These are phyloP conservation scores for Kluyveromyces siamensis DNA, from an alignment of 805 yeast species.

Conservation along the genomic window DNA sequence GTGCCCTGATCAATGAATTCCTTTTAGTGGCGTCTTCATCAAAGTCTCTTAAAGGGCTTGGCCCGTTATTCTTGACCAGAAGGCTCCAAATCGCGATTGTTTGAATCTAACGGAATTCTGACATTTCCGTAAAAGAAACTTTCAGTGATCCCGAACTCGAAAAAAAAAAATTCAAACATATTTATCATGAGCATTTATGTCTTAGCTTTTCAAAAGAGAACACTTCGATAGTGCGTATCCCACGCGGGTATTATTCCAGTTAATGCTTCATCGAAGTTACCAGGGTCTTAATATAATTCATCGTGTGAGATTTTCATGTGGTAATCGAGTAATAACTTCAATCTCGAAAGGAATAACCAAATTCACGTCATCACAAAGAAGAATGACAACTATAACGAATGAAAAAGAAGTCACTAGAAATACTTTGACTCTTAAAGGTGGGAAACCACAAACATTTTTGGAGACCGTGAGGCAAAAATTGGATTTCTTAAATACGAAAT, in stretches of 20 bases:
- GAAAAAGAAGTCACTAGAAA: not conserved
- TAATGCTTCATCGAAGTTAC: not conserved
- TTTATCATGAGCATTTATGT: no score
- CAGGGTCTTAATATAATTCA: not conserved
- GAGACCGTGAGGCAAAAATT: constrained; percentile 9
- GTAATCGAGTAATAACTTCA: not conserved
- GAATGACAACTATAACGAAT: not conserved
- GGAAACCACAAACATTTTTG: constrained; percentile 4
- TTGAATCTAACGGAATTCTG: no score
- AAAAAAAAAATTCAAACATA: no score
- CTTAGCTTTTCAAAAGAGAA: not conserved
- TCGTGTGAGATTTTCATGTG: not conserved
- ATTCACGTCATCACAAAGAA: not conserved
- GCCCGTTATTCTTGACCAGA: no score
- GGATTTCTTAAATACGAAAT: constrained; percentile 31
- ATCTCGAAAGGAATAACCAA: not conserved
- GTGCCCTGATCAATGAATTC: no score
- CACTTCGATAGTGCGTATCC: not conserved
- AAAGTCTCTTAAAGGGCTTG: no score
- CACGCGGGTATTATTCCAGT: not conserved
- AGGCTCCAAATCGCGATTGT: no score
- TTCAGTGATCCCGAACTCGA: no score
- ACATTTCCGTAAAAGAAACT: no score
- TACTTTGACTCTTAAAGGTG: not conserved
- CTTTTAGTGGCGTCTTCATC: no score